Base-by-base conservation (phyloP, 371 early-diverging fungal species). In the Cokeromyces recurvatus region DNA sequence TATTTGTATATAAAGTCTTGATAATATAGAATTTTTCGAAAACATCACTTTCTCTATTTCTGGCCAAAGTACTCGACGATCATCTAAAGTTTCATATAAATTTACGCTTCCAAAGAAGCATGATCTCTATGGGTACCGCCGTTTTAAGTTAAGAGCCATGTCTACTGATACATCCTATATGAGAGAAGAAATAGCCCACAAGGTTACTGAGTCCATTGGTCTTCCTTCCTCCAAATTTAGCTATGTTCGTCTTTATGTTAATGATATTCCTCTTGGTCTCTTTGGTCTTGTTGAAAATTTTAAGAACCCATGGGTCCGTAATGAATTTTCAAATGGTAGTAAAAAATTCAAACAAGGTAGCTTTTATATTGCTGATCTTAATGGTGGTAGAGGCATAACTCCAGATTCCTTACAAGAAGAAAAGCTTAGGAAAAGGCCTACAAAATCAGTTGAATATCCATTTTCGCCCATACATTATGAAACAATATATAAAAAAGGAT, bases 131-230 rank as follows among this genome's bases (percentile, higher is more conserved):
- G 59, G 55, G 1, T 66, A 64, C 23, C 57, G 58, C 16, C 51
- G 48, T 22, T 44, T 71, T 27, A 71, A 71, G 24, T 27, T 67
- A n/a, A 55, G 67, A 17, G 42, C 71, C 1, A 54, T 58, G 32
- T 48, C 40, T 16, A 58, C 67, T 1, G 79, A 79, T 32, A 57
- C 70, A 0, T 66, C 75, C 2, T 73, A 66, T 46, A 67, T 79
- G 38, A 60, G 75, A 22, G 79, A 79, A 23, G 68, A 71, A 42
- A 11, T 79, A 15, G 66, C 66, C 21, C 65, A 77, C 23, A 72
- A 69, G 36, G 54, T 76, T 19, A 57, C 68, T 17, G 56, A 57
- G 25, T 59, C 70, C 1, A 35, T 68, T 4, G 77, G 77, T 11
- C 51, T 74, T 23, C 71, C 71, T 20, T 56, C 71, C 10, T 57